Evolutionary conservation across 2,329 filamentous ascomycete genomes (phyloP).

Genomic region (Fusarium nurragi): DNA sequence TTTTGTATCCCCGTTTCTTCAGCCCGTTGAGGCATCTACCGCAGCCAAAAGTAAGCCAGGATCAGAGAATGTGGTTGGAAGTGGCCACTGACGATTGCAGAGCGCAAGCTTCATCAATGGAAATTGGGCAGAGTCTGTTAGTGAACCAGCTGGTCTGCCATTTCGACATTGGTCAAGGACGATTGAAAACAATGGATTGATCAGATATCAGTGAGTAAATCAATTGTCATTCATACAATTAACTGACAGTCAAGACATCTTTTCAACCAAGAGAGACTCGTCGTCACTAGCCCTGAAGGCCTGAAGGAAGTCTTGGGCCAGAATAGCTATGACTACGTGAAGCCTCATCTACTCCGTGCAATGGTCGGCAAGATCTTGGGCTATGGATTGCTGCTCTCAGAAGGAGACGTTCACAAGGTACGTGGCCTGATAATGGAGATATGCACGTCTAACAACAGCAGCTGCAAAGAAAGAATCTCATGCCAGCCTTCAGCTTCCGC

Average conservation of each 20-base stretch:
- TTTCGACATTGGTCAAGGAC: constrained; percentile 29
- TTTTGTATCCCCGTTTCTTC: constrained; percentile 18
- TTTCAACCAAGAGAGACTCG: constrained; percentile 29
- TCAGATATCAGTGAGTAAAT: constrained; percentile 17
- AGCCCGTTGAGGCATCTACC: constrained; percentile 20
- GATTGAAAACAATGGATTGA: constrained; percentile 31
- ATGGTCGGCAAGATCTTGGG: constrained; percentile 32
- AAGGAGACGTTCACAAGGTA: constrained; percentile 32
- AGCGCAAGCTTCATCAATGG: constrained; percentile 17
- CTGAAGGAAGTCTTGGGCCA: constrained; percentile 27
- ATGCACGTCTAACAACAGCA: not conserved
- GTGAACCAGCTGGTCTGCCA: constrained; percentile 24
- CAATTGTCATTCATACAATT: fast-evolving
- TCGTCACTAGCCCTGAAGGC: constrained; percentile 19
- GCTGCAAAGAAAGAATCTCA: constrained; percentile 33
- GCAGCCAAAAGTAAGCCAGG: not conserved
- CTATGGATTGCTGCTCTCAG: constrained; percentile 5
- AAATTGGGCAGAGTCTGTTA: constrained; percentile 31
- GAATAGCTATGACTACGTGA: constrained; percentile 29
- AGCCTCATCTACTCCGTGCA: constrained; percentile 26
- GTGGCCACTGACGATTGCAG: not conserved
- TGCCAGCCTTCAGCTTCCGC: constrained; percentile 35
- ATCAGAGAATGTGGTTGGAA: fast-evolving
- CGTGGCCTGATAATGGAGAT: fast-evolving
- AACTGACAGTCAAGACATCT: constrained; percentile 9